A percentile compares a stretch with the other conserved stretches of the same genome.
These are phyloP conservation scores for Liriodendron chinense DNA, from an alignment of 164 flowering plant species.

Conservation along the genomic window DNA sequence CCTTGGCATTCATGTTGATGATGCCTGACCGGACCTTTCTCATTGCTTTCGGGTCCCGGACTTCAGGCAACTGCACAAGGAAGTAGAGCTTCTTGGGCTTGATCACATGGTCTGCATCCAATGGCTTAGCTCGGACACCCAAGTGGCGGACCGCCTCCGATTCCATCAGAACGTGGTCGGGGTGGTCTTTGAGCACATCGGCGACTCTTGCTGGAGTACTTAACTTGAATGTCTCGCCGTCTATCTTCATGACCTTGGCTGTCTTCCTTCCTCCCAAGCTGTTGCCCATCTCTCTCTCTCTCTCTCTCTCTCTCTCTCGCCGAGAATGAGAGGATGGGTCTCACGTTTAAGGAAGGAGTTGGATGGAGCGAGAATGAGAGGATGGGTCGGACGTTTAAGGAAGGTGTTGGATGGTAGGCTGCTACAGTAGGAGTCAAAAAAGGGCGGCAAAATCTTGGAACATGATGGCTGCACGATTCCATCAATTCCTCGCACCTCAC, in stretches of 20 bases:
- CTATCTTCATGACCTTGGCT: constrained; percentile 53
- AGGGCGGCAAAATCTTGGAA: constrained; percentile 4
- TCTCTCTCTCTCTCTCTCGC: too few relatives aligned
- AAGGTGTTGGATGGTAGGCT: not conserved
- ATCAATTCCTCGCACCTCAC: too few relatives aligned
- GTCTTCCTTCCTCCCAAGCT: constrained; percentile 37
- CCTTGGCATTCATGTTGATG: constrained; percentile 51
- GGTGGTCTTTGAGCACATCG: constrained; percentile 40
- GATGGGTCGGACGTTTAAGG: not conserved
- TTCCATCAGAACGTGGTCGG: constrained; percentile 46
- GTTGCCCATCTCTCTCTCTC: constrained; percentile 42
- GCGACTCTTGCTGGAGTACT: constrained; percentile 39
- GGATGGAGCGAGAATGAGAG: not conserved
- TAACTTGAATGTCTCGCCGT: constrained; percentile 45
- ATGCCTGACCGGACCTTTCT: constrained; percentile 39
- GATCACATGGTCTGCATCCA: constrained; percentile 37
- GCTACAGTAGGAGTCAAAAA: constrained; percentile 8
- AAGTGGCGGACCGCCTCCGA: constrained; percentile 44
- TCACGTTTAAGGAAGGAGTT: not conserved
- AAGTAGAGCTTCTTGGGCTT: constrained; percentile 48
- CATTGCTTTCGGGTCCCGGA: constrained; percentile 19
- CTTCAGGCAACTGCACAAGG: constrained; percentile 42
- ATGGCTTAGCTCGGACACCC: constrained; percentile 52
- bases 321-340: not conserved
- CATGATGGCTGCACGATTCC: too few relatives aligned